Evolutionary conservation across 2,329 filamentous ascomycete genomes (phyloP), one percentile per base, ranked within the genome.

Genomic region (Colletotrichum gigasporum): DNA sequence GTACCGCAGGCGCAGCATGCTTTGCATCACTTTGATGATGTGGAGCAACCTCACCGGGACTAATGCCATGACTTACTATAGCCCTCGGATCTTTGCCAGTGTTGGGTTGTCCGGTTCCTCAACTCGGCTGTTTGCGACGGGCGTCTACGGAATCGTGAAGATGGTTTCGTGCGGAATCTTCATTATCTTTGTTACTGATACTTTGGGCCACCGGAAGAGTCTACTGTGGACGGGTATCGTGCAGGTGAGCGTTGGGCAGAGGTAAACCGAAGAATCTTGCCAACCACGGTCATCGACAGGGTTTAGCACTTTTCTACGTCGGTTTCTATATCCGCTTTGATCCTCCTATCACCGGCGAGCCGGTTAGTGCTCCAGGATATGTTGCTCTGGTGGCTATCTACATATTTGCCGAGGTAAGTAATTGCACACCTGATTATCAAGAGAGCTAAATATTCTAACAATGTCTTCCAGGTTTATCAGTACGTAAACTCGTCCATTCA

Each of bases 141-240:
- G 89, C 14, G 84, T 91, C 66, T 91, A 91, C 70, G 89, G 89
- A 6, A 83, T 91, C 39, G 85, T 91, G 35, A 91, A 91, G 71
- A 87, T 90, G 76, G 76, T 82, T 5, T 84, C 86, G 16, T 90
- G 87, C 69, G 78, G 83, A 5, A 76, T 81, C 54, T 91, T 91
- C 77, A 79, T 91, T 10, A 74, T 90, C 68, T 86, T 90, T 68
- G 82, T 85, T 8, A 87, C 86, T 22, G 89, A 91, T 70, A 87
- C 86, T 0, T 83, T 91, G 0, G 89, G 89, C 5, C 84, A 89
- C 32, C 77, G 87, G n/a, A 74, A 69, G 10, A 71, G 70, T 2
- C 67, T 73, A 11, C 69, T 73, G 66, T 67, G 71, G 41, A 72
- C 69, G 6, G 71, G 72, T 2, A 41, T 64, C 9, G 56, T 72